Evolutionary conservation across 164 flowering plant genomes (phyloP).

Genomic region (Santalum album): DNA sequence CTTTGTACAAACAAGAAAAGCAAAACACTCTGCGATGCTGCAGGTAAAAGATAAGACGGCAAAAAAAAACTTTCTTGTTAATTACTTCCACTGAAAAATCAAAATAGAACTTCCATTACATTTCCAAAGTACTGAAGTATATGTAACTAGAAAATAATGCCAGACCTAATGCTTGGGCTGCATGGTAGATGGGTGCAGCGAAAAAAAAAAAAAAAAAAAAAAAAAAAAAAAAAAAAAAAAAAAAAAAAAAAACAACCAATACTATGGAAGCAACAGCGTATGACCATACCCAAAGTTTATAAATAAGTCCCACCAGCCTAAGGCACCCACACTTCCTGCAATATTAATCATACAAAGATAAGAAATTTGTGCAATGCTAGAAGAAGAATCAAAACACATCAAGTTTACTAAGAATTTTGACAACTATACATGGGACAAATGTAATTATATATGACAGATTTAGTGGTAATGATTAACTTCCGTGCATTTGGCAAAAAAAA

Average conservation of each 20-base stretch:
- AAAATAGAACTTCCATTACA: background rate
- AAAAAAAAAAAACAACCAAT: too few species aligned
- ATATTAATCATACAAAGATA: background rate
- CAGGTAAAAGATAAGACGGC: background rate
- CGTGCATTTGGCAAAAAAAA: too few species aligned
- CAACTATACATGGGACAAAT: background rate
- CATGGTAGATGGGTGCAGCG: too few species aligned
- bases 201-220: too few species aligned
- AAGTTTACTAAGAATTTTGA: background rate
- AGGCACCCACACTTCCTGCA: constrained; percentile 79
- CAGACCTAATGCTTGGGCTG: too few species aligned
- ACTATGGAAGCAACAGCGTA: background rate
- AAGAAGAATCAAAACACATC: background rate
- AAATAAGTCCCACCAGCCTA: constrained; percentile 96
- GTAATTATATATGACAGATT: too few species aligned
- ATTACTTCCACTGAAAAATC: background rate
- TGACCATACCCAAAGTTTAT: constrained; percentile 74
- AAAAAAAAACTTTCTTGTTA: background rate
- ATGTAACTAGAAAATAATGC: too few species aligned
- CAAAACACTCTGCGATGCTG: constrained; percentile 94
- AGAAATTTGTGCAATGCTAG: background rate
- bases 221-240: too few species aligned
- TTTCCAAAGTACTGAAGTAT: background rate
- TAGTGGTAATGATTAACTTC: too few species aligned
- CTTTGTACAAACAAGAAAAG: constrained; percentile 88